A percentile compares a stretch with the other conserved stretches of the same genome.
Conservation (phyloP, 805 yeast genomes). For the Myxozyma geophila region DNA sequence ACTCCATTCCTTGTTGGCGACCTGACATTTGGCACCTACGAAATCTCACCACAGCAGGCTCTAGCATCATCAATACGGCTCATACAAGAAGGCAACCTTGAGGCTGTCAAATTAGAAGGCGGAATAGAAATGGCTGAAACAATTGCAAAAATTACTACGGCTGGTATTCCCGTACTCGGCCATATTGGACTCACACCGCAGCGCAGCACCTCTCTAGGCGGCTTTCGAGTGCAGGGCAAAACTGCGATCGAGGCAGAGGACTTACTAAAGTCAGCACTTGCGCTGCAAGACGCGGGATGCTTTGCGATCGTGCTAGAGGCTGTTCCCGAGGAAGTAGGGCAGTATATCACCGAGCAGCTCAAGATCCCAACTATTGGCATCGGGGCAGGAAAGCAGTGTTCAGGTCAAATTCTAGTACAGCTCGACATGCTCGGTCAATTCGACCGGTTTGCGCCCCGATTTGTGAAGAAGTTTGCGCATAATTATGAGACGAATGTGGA, state of each 20-base stretch:
- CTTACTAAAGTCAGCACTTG: slow-evolving; percentile 68
- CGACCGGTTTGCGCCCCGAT: slow-evolving; percentile 63
- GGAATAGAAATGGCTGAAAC: slow-evolving; percentile 62
- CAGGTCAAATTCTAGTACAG: slow-evolving; percentile 90
- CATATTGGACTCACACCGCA: slow-evolving; percentile 96
- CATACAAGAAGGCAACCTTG: slow-evolving; percentile 60
- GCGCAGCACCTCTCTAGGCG: slow-evolving; percentile 75
- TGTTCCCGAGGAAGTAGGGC: slow-evolving; percentile 74
- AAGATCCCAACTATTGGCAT: slow-evolving; percentile 88
- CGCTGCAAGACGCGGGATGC: slow-evolving; percentile 75
- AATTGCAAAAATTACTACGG: slow-evolving; percentile 58
- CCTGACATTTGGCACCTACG: slow-evolving; percentile 87
- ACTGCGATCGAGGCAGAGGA: slow-evolving; percentile 57
- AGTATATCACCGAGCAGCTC: slow-evolving; percentile 62
- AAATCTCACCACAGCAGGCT: slow-evolving; percentile 65
- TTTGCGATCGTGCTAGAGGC: slow-evolving; percentile 81
- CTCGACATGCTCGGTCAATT: slow-evolving; percentile 76
- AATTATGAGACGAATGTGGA: slow-evolving; percentile 54
- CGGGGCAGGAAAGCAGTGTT: slow-evolving; percentile 85
- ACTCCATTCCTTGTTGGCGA: slow-evolving; percentile 77
- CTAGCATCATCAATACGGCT: slow-evolving; percentile 59
- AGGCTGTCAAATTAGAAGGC: slow-evolving; percentile 87
- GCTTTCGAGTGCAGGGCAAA: slow-evolving; percentile 84
- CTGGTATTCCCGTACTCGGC: slow-evolving; percentile 89
- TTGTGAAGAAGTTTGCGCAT: slow-evolving; percentile 71